A percentile compares a stretch with the other conserved stretches of the same genome.
Evolutionary conservation across 192 early-diverging fungal genomes (phyloP).

Genomic region (Podila horticola): DNA sequence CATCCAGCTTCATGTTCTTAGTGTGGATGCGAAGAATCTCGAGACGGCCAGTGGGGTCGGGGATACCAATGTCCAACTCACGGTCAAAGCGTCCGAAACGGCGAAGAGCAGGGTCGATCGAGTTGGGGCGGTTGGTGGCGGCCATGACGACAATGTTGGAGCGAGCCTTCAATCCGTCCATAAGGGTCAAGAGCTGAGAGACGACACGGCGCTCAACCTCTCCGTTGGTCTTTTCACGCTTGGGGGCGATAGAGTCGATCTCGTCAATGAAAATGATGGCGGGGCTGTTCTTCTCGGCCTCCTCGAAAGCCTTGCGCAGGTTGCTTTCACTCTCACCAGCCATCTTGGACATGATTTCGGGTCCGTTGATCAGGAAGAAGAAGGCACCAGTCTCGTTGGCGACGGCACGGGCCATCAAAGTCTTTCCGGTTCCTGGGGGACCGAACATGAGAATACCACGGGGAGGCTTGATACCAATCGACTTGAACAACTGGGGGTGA

Average conservation of each 20-base stretch:
- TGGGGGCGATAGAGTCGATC: constrained; percentile 99
- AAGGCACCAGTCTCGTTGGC: constrained; percentile 99
- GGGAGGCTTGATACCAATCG: constrained; percentile 99
- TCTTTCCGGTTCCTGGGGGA: constrained; percentile 99
- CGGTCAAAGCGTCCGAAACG: constrained; percentile 99
- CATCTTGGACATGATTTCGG: constrained; percentile 99
- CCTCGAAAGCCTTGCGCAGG: constrained; percentile 97
- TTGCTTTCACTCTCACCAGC: constrained; percentile 99
- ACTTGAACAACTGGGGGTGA: constrained; percentile 99
- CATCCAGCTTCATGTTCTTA: constrained; percentile 98
- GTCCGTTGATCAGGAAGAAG: constrained; percentile 99
- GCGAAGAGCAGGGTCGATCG: constrained; percentile 97
- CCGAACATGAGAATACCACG: constrained; percentile 98
- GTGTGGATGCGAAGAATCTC: constrained; percentile 99
- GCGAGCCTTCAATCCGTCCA: constrained; percentile 98
- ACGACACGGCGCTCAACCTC: constrained; percentile 99
- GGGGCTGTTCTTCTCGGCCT: constrained; percentile 97
- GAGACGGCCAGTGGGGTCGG: constrained; percentile 96
- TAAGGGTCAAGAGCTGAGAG: constrained; percentile 96
- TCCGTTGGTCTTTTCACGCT: constrained; percentile 99
- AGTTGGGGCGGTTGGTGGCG: constrained; percentile 99
- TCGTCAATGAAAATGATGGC: constrained; percentile 99
- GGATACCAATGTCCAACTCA: constrained; percentile 99
- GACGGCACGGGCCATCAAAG: constrained; percentile 97
- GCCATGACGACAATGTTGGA: constrained; percentile 99